Evolutionary conservation across 495 filamentous ascomycete species (phyloP).

Genomic region (Podospora sp.): DNA sequence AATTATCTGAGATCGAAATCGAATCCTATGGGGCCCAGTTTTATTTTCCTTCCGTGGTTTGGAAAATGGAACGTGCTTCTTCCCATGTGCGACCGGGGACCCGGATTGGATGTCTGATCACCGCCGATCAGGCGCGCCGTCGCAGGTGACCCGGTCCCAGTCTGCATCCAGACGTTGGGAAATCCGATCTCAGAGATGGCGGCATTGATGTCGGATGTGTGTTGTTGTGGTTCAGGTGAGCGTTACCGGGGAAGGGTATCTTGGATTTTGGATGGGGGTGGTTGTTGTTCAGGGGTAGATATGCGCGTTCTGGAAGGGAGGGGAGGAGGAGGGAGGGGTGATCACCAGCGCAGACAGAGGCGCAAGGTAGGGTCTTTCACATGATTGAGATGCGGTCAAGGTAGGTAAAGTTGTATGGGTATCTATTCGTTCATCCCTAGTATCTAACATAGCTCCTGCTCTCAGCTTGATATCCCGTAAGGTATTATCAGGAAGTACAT

Average conservation of each 20-base stretch:
- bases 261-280: background rate
- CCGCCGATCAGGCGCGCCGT: slow-evolving; percentile 26
- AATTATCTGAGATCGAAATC: background rate
- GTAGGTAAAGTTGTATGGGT: background rate
- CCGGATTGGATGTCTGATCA: slow-evolving; percentile 22
- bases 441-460: background rate
- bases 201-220: background rate
- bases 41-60: background rate
- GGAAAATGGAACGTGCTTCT: background rate
- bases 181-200: background rate
- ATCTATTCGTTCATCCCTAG: slow-evolving; percentile 14
- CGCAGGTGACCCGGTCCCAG: slow-evolving; percentile 13
- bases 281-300: background rate
- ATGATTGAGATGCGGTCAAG: background rate
- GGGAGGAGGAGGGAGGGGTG: background rate
- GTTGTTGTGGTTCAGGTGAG: background rate
- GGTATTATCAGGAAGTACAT: background rate
- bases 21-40: background rate
- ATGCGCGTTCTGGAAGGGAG: too few relatives aligned
- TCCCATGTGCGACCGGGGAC: background rate
- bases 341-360: background rate
- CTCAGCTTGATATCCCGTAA: background rate
- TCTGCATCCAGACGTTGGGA: slow-evolving; percentile 5
- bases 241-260: background rate
- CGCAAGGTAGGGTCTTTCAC: background rate